A percentile compares a stretch with the other conserved stretches of the same genome.
Conservation (phyloP, 2,329 filamentous ascomycete genomes). For the Pseudopithomyces maydicus region DNA sequence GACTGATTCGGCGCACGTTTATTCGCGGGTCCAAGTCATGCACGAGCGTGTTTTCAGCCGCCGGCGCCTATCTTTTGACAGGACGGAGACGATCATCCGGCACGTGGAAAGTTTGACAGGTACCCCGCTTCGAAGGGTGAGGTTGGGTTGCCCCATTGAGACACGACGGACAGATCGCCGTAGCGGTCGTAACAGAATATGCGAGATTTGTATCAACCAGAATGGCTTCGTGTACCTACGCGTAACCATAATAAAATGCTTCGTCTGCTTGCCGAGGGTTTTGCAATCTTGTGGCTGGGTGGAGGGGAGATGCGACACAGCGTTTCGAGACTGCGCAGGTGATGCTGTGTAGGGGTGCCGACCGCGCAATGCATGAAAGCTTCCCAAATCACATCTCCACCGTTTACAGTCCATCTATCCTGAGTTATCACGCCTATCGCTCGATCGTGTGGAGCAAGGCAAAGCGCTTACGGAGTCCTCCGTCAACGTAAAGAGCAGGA, state of each 20-base stretch:
- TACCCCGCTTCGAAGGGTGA: constrained; percentile 5
- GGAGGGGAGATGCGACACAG: constrained; percentile 8
- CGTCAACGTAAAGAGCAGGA: constrained; percentile 11
- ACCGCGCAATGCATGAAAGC: constrained; percentile 5
- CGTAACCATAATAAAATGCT: neutral
- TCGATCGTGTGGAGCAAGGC: constrained; percentile 11
- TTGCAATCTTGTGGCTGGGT: neutral
- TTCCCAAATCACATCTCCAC: constrained; percentile 13
- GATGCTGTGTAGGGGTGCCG: constrained; percentile 3
- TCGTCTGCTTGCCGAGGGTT: too few species aligned
- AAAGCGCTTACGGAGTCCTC: constrained; percentile 18
- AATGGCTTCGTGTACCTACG: neutral
- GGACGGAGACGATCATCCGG: constrained; percentile 6
- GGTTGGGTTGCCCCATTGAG: constrained; percentile 1
- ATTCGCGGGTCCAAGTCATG: neutral
- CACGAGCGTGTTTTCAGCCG: neutral
- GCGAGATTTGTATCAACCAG: constrained; percentile 8
- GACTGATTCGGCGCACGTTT: neutral
- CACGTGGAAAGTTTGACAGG: constrained; percentile 7
- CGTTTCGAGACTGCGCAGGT: constrained; percentile 13
- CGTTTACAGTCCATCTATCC: constrained; percentile 4
- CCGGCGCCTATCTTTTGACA: constrained; percentile 7
- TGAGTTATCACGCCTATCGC: constrained; percentile 12
- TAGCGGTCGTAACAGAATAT: constrained; percentile 7
- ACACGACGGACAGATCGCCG: neutral